phyloP scores from a whole-genome alignment of 768 basidiomycete species.

The Clathrus columnatus region DNA sequence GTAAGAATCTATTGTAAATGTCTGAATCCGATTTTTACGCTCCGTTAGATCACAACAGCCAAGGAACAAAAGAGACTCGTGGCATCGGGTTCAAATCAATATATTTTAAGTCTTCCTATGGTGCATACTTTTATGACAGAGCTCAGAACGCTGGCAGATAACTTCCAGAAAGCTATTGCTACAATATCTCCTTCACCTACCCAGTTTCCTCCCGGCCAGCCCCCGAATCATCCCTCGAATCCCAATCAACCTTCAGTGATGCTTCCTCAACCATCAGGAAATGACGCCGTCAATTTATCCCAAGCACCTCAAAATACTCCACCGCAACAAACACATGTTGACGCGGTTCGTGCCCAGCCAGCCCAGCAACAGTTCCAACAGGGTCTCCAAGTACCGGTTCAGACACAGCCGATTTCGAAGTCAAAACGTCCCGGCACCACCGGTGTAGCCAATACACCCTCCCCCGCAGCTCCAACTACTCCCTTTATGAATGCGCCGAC shows the following conservation, averaged over 20 bases:
- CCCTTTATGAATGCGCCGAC: slow-evolving; percentile 7
- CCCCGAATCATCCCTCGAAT: not conserved
- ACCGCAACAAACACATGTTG: not conserved
- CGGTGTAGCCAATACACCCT: slow-evolving; percentile 32
- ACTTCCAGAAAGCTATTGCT: slow-evolving; percentile 21
- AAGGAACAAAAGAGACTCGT: slow-evolving; percentile 33
- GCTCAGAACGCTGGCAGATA: slow-evolving; percentile 5
- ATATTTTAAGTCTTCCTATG: slow-evolving; percentile 26
- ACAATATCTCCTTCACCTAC: slow-evolving; percentile 1
- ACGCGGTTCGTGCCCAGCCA: not conserved
- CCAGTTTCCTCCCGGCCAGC: not conserved
- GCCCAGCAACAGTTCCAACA: too few species aligned
- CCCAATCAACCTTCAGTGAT: not conserved
- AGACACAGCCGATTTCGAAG: slow-evolving; percentile 1
- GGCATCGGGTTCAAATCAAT: slow-evolving; percentile 17
- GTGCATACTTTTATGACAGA: slow-evolving; percentile 12
- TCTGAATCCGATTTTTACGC: not conserved
- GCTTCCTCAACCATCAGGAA: not conserved
- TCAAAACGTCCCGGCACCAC: slow-evolving; percentile 26
- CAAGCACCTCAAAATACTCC: not conserved
- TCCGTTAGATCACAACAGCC: slow-evolving; percentile 20
- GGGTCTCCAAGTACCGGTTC: not conserved
- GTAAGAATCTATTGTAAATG: slow-evolving; percentile 30
- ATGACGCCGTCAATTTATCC: not conserved
- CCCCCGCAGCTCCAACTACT: slow-evolving; percentile 25